phyloP scores from a whole-genome alignment of 352 stramenopile genomes.

The Pythium scleroteichum region DNA sequence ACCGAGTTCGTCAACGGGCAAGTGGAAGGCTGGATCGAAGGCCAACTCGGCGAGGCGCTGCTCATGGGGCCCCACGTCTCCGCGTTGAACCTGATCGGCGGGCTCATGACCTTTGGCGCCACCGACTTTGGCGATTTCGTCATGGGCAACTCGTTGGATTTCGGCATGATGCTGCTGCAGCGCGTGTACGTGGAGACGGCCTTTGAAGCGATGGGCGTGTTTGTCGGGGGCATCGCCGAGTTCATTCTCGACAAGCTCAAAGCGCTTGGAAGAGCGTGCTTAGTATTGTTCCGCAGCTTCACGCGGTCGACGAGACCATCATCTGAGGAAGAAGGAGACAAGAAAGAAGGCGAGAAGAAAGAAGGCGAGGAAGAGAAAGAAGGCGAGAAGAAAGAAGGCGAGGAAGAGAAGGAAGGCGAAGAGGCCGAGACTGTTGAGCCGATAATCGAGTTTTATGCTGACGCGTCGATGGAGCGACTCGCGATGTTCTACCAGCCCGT shows the following conservation, averaged over 20 bases:
- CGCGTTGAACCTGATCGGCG: constrained; percentile 87
- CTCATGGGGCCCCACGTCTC: constrained; percentile 91
- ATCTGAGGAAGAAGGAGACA: constrained; percentile 7
- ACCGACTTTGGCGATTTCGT: constrained; percentile 97
- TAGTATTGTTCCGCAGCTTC: constrained; percentile 56
- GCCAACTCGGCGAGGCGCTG: constrained; percentile 90
- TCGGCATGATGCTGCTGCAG: constrained; percentile 94
- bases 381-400: constrained; percentile 39
- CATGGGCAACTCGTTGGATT: constrained; percentile 93
- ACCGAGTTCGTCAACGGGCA: constrained; percentile 90
- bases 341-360: constrained; percentile 32
- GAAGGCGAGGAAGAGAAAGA: constrained; percentile 42
- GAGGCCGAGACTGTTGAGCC: constrained; percentile 93
- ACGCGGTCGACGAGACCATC: constrained; percentile 38
- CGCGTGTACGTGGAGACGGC: constrained; percentile 90
- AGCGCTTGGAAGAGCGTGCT: constrained; percentile 24
- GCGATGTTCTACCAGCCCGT: constrained; percentile 94
- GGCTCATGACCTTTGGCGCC: constrained; percentile 94
- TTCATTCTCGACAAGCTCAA: constrained; percentile 50
- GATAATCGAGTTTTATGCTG: constrained; percentile 94
- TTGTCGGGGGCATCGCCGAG: constrained; percentile 40
- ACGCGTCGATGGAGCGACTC: constrained; percentile 91
- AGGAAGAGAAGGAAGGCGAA: constrained; percentile 51
- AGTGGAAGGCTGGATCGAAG: constrained; percentile 89
- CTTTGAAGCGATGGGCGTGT: constrained; percentile 77